A percentile compares a stretch with the other conserved stretches of the same genome.
Evolutionary conservation across 2,329 filamentous ascomycete species (phyloP).

Genomic region (Hortaea werneckii): DNA sequence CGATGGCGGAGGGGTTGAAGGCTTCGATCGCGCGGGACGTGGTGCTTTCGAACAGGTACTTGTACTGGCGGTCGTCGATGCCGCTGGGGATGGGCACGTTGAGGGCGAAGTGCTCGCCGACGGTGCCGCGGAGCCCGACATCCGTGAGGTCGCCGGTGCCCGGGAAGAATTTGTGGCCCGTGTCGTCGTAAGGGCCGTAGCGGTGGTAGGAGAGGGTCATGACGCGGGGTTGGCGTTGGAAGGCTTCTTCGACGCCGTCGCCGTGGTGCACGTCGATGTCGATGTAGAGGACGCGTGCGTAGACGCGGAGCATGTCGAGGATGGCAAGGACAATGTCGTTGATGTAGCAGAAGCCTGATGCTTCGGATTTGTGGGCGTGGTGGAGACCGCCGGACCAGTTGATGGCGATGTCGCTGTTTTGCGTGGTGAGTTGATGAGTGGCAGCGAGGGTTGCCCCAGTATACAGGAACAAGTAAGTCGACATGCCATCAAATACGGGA

Average conservation of each 20-base stretch:
- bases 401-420: constrained; percentile 88
- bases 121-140: constrained; percentile 63
- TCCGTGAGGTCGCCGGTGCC: constrained; percentile 58
- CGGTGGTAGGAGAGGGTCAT: constrained; percentile 96
- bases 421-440: constrained; percentile 74
- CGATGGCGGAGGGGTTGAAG: constrained; percentile 84
- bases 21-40: constrained; percentile 68
- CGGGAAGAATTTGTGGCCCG: constrained; percentile 48
- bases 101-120: constrained; percentile 59
- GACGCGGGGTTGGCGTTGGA: constrained; percentile 79
- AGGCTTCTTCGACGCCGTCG: constrained; percentile 83
- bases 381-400: constrained; percentile 96
- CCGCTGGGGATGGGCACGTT: constrained; percentile 60
- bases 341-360: constrained; percentile 95
- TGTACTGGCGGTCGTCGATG: constrained; percentile 67
- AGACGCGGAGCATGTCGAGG: constrained; percentile 70
- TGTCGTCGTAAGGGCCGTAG: constrained; percentile 65
- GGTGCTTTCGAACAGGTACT: constrained; percentile 70
- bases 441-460: constrained; percentile 85
- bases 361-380: constrained; percentile 89
- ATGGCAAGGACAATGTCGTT: constrained; percentile 97
- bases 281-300: constrained; percentile 84
- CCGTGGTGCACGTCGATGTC: constrained; percentile 90
- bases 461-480: constrained; percentile 90
- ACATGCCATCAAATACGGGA: constrained; percentile 90